Evolutionary conservation across 2,329 filamentous ascomycete species (phyloP), one percentile per base, ranked within the genome.

Genomic region (Aureobasidium sp.): DNA sequence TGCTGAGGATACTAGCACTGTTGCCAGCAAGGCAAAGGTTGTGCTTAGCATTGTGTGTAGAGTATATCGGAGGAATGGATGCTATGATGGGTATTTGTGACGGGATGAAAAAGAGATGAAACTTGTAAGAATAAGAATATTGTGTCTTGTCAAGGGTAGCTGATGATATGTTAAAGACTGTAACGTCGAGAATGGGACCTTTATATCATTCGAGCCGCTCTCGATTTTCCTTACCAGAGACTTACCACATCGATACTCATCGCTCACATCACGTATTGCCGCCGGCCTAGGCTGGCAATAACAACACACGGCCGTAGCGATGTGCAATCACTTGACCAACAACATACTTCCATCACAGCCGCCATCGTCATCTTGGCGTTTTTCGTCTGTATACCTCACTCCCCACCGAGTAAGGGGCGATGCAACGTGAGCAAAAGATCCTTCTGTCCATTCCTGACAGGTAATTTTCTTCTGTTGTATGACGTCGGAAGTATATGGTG

Each of bases 321-420:
- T 34, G n/a, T 47, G 41, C 52, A 37, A 43, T 60, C 57, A 60
- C 34, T 60, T 60, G 57, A 60, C 46, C 57, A 32, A 60, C 57
- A 43, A 44, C 32, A 50, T 46, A 46, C 39, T 57, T 44, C 53
- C 36, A n/a, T 57, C 41, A 32, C 34, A 51, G 57, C 55, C 55
- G n/a, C 41, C 55, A 59, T 59, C 57, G 57, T 51, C 57, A 60
- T 60, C 36, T 29, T 59, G 55, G 55, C 55, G 53, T 47, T 47
- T 6, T 26, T n/a, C 43, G 39, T 37, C 41, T 46, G 26, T 48
- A 50, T 43, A 60, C 36, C n/a, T 32, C 39, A 24, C 17, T 20
- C 24, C 29, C 36, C 34, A 20, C 51, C 36, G 57, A 50, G 44
- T 50, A 60, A 51, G 44, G 55, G 57, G 57, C 57, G 8, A 47